Evolutionary conservation across 2,329 filamentous ascomycete species (phyloP), one percentile per base, ranked within the genome.

Genomic region (Blastomyces percursus): DNA sequence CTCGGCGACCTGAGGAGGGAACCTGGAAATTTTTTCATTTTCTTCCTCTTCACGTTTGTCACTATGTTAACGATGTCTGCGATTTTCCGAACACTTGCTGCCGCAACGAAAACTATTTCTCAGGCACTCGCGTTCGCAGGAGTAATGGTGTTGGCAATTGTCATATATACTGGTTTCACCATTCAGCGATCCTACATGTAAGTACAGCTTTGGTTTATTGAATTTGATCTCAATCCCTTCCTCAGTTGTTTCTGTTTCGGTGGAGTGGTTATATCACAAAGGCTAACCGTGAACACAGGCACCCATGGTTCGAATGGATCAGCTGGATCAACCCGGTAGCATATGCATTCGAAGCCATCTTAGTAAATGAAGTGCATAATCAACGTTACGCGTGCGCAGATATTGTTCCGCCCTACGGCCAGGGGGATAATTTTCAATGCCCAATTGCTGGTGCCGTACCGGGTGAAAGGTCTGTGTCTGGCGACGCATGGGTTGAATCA

Each of bases 151-250:
- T 69, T 84, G 2, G 79, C 77, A 1, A 79, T 88, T 11, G 79
- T 88, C 54, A 84, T 90, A 30, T 89, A 85, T 68, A 87, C 86
- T 0, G 86, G 86, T 0, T 89, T 88, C 68, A 80, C 82, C 21
- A 78, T 79, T 0, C 77, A 84, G 21, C 82, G 84, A 60, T 63
- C 64, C 42, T 67, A 67, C 58, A 68, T 68, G 66, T 67, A 48
- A 64, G 65, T 61, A 67, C 35, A 44, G 67, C 32, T 32, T 30
- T 38, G 24, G 2, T 54, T 6, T 27, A 16, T 51, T 38, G 44
- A 14, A 40, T 30, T 62, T 51, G n/a, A 14, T 51, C 8, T n/a
- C 21, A 27, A 1, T 21, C 44, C n/a, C 35, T 4, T 63, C 9
- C 30, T 46, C 61, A 38, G 42, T n/a, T 14, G 21, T 27, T 51